Base-by-base conservation (phyloP, 2,329 filamentous ascomycete genomes). In the Hymenoscyphus albidus region DNA sequence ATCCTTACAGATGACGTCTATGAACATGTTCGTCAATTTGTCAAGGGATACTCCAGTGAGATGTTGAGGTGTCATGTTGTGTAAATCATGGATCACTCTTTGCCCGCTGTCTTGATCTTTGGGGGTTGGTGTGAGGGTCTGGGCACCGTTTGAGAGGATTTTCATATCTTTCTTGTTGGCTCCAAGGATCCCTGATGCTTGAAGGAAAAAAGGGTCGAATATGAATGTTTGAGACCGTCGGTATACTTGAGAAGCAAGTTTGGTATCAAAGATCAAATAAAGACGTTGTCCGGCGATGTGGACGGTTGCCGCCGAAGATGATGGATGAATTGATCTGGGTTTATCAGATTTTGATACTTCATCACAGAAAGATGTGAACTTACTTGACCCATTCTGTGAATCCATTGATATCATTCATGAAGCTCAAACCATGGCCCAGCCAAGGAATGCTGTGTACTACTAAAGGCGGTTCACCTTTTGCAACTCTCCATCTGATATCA, bases 251-350 rank as follows among this genome's bases (percentile, higher is more conserved):
- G 64, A 63, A 16, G 68, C 69, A 12, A 71, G 65, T 51, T 70
- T 71, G 54, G 68, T 62, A 57, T 72, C 67, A 31, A 69, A 68
- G 32, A 72, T 64, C 7, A 68, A 40, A 65, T 72, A 70, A 6
- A 67, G 66, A 58, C 68, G 64, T 40, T 67, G 61, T 1, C 70
- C 70, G 31, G 62, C 69, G 13, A 70, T 59, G 12, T 60, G 66
- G 5, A 66, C 62, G 5, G 65, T 67, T 6, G 63, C 65, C 18
- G 65, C 61, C 14, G 61, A 39, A 39, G 60, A 61, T 14, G 60
- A 39, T 4, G 65, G 65, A 38, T 64, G 60, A 31, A 62, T 42
- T 32, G 64, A 65, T 61, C 66, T 64, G 22, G n/a, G 16, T 58
- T 58, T 35, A 40, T 61, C 38, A 22, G 40, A 58, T 27, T 62